A percentile compares a stretch with the other conserved stretches of the same genome.
Evolutionary conservation across 139 green algal species (phyloP).

Genomic region (Tetradesmus obliquus): DNA sequence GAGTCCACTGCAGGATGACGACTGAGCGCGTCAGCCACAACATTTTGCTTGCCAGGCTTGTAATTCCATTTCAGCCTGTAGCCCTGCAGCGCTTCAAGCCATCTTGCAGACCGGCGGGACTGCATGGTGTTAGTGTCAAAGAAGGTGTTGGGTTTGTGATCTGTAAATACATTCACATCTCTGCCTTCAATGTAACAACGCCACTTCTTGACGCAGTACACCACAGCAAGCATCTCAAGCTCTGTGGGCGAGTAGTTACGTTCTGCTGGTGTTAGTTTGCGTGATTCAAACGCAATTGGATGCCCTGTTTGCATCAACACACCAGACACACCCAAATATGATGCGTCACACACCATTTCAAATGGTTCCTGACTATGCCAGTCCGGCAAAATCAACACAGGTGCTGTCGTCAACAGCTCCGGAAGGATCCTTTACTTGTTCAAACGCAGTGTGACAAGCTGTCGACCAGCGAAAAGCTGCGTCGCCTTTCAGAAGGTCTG

Average conservation of each 20-base stretch:
- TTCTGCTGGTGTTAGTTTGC: neutral
- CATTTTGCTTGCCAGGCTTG: neutral
- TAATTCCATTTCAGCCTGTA: constrained; percentile 3
- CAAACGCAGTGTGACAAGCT: constrained; percentile 36
- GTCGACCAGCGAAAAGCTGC: constrained; percentile 37
- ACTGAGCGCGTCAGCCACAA: neutral
- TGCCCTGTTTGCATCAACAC: neutral
- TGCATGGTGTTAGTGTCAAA: constrained; percentile 15
- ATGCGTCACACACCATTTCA: neutral
- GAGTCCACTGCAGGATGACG: neutral
- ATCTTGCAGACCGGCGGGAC: neutral
- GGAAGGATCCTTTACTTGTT: constrained; percentile 35
- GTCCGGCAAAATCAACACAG: constrained; percentile 42
- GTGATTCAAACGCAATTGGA: constrained; percentile 3
- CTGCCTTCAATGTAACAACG: constrained; percentile 18
- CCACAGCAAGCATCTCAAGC: constrained; percentile 31
- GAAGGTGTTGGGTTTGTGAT: constrained; percentile 32
- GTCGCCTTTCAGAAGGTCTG: constrained; percentile 46
- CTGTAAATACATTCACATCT: constrained; percentile 31
- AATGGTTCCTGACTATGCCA: neutral
- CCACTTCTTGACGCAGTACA: constrained; percentile 1
- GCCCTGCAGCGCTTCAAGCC: constrained; percentile 17
- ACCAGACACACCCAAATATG: neutral
- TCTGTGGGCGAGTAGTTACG: constrained; percentile 5
- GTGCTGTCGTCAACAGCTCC: constrained; percentile 40